Percentiles rank a stretch among this genome's conserved stretches.
These are phyloP conservation scores for Candida xyloterini DNA, from an alignment of 805 yeast species.

Conservation along the genomic window DNA sequence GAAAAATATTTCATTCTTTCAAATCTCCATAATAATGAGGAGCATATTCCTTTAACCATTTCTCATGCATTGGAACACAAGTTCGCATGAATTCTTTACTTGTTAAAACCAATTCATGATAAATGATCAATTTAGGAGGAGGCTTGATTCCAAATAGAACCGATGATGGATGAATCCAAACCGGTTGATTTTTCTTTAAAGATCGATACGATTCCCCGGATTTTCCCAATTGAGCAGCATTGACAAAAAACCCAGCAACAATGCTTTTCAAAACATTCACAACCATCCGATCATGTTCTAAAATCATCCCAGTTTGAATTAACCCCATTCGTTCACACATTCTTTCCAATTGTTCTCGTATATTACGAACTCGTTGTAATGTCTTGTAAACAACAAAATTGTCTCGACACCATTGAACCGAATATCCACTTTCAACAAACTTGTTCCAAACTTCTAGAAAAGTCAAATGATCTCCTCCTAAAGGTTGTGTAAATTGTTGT, in stretches of 20 bases:
- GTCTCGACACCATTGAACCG: conserved; percentile 81
- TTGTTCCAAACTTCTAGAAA: conserved; percentile 71
- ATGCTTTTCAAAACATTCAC: conserved; percentile 50
- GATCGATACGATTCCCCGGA: conserved; percentile 70
- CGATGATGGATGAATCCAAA: conserved; percentile 84
- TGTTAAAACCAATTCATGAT: conserved; percentile 81
- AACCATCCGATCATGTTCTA: conserved; percentile 28
- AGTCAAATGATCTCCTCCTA: conserved; percentile 77
- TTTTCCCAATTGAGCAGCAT: conserved; percentile 55
- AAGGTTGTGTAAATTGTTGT: conserved; percentile 47
- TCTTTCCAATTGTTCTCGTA: conserved; percentile 63
- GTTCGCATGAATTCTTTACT: conserved; percentile 86
- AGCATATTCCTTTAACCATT: conserved; percentile 73
- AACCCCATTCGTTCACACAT: conserved; percentile 57
- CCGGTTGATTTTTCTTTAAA: conserved; percentile 65
- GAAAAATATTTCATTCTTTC: background rate
- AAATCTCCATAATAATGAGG: conserved; percentile 46
- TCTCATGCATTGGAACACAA: conserved; percentile 67
- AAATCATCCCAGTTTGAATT: conserved; percentile 30
- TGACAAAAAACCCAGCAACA: conserved; percentile 67
- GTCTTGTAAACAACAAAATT: conserved; percentile 77
- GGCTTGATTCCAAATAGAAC: conserved; percentile 62
- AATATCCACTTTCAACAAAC: conserved; percentile 67
- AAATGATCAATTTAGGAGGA: conserved; percentile 70
- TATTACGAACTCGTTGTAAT: conserved; percentile 62